Evolutionary conservation across 2,329 filamentous ascomycete species (phyloP).

Genomic region (Hawksworthiomyces lignivorus): DNA sequence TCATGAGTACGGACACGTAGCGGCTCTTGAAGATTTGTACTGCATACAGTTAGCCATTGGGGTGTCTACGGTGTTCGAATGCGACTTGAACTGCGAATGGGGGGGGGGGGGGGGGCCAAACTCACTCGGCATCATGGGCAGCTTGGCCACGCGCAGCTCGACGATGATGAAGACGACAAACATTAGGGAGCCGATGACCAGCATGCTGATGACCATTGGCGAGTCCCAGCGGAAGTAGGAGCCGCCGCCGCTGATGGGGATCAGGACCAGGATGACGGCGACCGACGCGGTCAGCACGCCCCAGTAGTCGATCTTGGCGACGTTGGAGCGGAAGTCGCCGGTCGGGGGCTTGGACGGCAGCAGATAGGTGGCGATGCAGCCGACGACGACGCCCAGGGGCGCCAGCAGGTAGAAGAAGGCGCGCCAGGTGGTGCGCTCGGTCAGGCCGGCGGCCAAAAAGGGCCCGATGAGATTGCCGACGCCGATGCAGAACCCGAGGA

Average conservation of each 20-base stretch:
- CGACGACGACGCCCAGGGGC: conserved; percentile 39
- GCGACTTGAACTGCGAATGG: no score
- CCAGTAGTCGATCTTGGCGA: conserved; percentile 50
- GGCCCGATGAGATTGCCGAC: conserved; percentile 35
- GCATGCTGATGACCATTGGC: conserved; percentile 52
- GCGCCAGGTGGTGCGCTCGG: conserved; percentile 31
- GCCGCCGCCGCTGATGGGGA: conserved; percentile 53
- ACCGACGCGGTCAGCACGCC: conserved; percentile 47
- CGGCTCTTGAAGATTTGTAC: conserved; percentile 13
- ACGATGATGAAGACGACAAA: conserved; percentile 11
- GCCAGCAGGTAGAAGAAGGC: conserved; percentile 40
- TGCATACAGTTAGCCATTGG: no score
- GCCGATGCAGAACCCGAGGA: conserved; percentile 32
- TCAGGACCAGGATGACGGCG: conserved; percentile 51
- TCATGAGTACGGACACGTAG: conserved; percentile 7
- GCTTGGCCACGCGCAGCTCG: conserved; percentile 11
- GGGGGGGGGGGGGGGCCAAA: background rate
- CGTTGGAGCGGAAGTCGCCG: conserved; percentile 35
- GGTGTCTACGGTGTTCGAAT: no score
- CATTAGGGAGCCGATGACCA: conserved; percentile 22
- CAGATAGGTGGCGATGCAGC: conserved; percentile 36
- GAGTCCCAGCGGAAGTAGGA: conserved; percentile 49
- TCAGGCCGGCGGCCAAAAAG: conserved; percentile 34
- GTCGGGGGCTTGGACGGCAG: conserved; percentile 36
- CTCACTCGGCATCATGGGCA: conserved; percentile 16